Base-by-base conservation (phyloP, 169 alveolate genomes). In the Eimeria necatrix region DNA sequence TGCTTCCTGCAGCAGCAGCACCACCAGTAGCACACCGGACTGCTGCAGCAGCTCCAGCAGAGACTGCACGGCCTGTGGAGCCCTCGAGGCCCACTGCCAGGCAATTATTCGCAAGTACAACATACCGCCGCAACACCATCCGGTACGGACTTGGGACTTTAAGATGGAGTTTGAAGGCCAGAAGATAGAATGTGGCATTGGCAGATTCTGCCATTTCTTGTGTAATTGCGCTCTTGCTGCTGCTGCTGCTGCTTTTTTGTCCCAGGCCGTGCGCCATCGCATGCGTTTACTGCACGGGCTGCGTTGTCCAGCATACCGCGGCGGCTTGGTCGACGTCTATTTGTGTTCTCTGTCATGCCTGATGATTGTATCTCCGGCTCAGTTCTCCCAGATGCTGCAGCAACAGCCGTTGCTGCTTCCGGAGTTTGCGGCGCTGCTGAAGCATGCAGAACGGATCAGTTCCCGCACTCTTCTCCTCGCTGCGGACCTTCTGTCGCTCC, bases 211-310 rank as follows among this genome's bases (percentile, higher is more conserved):
- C 91, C 46, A 8, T 73, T 24, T 26, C 71, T 80, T 4, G 2
- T 8, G 46, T 6, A 2, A 8, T 68, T 80, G 48, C 41, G 41
- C 86, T 32, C 32, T 41, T 51, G 74, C 91, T 41, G 53, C 56
- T 83, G 52, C 53, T 81, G 73, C 26, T 56, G 91, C 53, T 51
- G 91, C 91, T 20, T 71, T 52, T 59, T n/a, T 20, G 83, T 12
- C 10, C 24, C 93, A 87, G 93, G 83, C 78, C 10, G 60, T 89
- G 78, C 94, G 94, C 1, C 94, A 89, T 68, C 70, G 70, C 53
- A 73, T 89, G 68, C 94, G 94, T 7, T 60, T 89, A 59, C 94
- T 89, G 88, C 94, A 89, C 32, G 94, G 89, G 41, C 78, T 89
- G 88, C 94, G 84, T 61, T 70, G 94, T 64, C 52, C 64, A 2